A percentile compares a stretch with the other conserved stretches of the same genome.
Conservation (phyloP, 805 yeast species). For the Lachancea dasiensis region DNA sequence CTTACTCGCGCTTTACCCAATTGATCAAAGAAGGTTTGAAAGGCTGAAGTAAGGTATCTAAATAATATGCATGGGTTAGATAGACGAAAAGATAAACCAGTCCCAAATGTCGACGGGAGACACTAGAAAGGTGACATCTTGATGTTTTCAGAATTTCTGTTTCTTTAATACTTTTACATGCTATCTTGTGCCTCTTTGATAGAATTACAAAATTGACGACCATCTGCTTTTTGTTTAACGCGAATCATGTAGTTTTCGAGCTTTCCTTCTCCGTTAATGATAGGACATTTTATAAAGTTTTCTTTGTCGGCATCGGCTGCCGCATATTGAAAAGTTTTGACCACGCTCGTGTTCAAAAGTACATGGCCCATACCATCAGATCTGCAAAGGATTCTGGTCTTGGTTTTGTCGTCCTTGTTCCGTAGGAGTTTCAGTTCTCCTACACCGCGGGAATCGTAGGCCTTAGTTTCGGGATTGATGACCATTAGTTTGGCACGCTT, state of each 20-base stretch:
- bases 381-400: constrained; percentile 68
- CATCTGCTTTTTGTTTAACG: constrained; percentile 50
- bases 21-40: constrained; percentile 17
- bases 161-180: too few species aligned
- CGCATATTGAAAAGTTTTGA: constrained; percentile 52
- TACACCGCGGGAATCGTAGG: constrained; percentile 61
- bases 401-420: constrained; percentile 47
- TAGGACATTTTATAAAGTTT: constrained; percentile 60
- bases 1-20: constrained; percentile 14
- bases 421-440: constrained; percentile 76
- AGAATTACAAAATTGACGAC: constrained; percentile 29
- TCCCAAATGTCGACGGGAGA: too few species aligned
- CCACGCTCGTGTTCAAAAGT: constrained; percentile 59
- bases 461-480: constrained; percentile 45
- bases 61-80: constrained; percentile 6
- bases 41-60: constrained; percentile 9
- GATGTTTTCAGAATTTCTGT: too few species aligned
- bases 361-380: constrained; percentile 87
- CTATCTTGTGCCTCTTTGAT: constrained; percentile 30
- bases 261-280: constrained; percentile 47
- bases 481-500: constrained; percentile 69
- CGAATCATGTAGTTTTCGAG: constrained; percentile 64
- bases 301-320: constrained; percentile 52
- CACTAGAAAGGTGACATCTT: too few species aligned
- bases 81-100: too few species aligned